Conservation (phyloP, 192 early-diverging fungal species). For the Geosiphon pyriformis region DNA sequence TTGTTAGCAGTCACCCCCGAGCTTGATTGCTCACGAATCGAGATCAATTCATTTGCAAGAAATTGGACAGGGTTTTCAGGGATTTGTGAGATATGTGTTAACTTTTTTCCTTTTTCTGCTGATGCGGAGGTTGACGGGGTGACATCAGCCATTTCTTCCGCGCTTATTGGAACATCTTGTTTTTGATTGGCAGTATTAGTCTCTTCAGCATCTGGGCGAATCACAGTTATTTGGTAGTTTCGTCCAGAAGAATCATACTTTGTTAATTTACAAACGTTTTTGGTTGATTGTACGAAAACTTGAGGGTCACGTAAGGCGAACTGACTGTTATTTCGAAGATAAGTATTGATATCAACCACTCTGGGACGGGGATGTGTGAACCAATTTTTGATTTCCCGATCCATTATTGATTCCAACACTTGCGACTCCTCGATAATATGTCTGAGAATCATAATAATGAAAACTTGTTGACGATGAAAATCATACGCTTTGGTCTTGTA, state of each 20-base stretch:
- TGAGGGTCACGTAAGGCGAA: constrained; percentile 65
- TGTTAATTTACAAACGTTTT: constrained; percentile 58
- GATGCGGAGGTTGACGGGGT: constrained; percentile 19
- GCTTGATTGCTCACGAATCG: constrained; percentile 16
- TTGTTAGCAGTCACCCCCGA: neutral
- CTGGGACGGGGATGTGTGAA: constrained; percentile 64
- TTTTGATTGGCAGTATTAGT: constrained; percentile 31
- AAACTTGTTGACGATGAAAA: constrained; percentile 72
- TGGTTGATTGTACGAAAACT: constrained; percentile 58
- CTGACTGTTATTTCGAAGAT: constrained; percentile 60
- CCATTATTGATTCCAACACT: constrained; percentile 63
- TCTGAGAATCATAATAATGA: constrained; percentile 82
- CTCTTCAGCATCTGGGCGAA: constrained; percentile 32
- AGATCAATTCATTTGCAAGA: constrained; percentile 49
- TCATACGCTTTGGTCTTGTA: constrained; percentile 53
- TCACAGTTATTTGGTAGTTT: constrained; percentile 54
- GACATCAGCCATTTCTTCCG: constrained; percentile 29
- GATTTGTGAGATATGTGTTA: constrained; percentile 33
- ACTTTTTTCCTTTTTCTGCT: constrained; percentile 35
- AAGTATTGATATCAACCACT: constrained; percentile 62
- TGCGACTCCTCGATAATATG: constrained; percentile 75
- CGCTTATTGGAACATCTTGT: constrained; percentile 23
- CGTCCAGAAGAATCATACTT: constrained; percentile 59
- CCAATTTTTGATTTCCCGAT: constrained; percentile 69
- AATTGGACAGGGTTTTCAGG: constrained; percentile 51